Evolutionary conservation across 2,329 filamentous ascomycete species (phyloP).

Genomic region (Cytospora mali): DNA sequence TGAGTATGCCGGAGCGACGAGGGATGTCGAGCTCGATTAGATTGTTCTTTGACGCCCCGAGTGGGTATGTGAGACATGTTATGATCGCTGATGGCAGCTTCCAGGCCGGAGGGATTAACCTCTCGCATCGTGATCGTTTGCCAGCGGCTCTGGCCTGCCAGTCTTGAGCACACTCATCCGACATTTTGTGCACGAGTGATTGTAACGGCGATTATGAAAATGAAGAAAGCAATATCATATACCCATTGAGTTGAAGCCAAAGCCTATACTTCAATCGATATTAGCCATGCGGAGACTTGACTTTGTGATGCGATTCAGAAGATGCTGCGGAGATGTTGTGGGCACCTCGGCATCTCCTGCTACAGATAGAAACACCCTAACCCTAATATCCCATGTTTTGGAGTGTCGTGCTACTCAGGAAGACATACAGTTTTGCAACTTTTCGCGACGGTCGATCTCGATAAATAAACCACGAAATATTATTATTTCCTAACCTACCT

Average conservation of each 20-base stretch:
- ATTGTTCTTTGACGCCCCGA: conserved; percentile 24
- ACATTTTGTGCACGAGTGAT: background rate
- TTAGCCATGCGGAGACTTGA: background rate
- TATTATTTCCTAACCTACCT: no score
- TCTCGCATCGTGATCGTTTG: conserved; percentile 16
- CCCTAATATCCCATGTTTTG: background rate
- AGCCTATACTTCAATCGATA: background rate
- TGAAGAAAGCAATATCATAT: background rate
- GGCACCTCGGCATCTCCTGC: background rate
- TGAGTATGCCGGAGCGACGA: conserved; percentile 22
- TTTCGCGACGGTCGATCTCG: no score
- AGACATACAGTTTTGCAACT: no score
- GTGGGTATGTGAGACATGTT: conserved; percentile 11
- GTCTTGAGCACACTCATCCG: background rate
- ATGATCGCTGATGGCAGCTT: conserved; percentile 13
- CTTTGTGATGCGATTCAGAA: no score
- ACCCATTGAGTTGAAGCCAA: background rate
- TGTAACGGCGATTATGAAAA: background rate
- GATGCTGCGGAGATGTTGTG: background rate
- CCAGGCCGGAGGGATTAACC: conserved; percentile 23
- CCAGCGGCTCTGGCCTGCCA: conserved; percentile 18
- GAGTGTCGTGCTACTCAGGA: no score
- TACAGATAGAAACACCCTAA: background rate
- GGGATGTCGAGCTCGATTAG: conserved; percentile 22
- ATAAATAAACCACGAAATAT: no score